A percentile compares a stretch with the other conserved stretches of the same genome.
Conservation (phyloP, 2,329 filamentous ascomycete species). For the Botrytis elliptica region DNA sequence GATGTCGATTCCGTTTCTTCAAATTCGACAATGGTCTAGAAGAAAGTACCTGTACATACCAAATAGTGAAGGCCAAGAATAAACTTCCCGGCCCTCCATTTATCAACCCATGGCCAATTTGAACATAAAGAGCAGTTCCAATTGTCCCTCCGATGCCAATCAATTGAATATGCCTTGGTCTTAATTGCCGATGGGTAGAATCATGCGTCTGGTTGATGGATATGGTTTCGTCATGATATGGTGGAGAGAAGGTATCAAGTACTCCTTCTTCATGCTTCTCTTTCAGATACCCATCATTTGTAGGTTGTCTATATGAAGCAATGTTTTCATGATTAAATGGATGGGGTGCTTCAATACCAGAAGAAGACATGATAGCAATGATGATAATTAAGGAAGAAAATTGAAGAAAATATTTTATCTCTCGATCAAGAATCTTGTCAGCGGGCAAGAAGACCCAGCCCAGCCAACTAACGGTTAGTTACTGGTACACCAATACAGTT, state of each 20-base stretch:
- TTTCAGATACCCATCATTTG: slow-evolving; percentile 20
- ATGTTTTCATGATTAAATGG: slow-evolving; percentile 26
- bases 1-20: slow-evolving; percentile 36
- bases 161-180: slow-evolving; percentile 42
- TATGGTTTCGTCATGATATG: slow-evolving; percentile 20
- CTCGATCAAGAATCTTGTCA: background rate
- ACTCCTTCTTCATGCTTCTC: slow-evolving; percentile 31
- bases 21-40: background rate
- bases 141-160: slow-evolving; percentile 63
- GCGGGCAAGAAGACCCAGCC: background rate
- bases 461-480: background rate
- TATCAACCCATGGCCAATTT: slow-evolving; percentile 58
- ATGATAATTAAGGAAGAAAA: background rate
- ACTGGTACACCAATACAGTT: background rate
- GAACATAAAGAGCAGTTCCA: slow-evolving; percentile 53
- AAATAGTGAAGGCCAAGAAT: slow-evolving; percentile 59
- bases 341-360: slow-evolving; percentile 26
- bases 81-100: slow-evolving; percentile 59
- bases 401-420: background rate
- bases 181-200: slow-evolving; percentile 42
- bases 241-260: slow-evolving; percentile 19
- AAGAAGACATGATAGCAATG: slow-evolving; percentile 28
- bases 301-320: slow-evolving; percentile 21
- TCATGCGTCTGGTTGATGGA: slow-evolving; percentile 26
- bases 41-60: slow-evolving; percentile 39